These are phyloP conservation scores for Aspergillus fumigatiaffinis DNA, from an alignment of 2,329 filamentous ascomycete genomes.

Conservation along the genomic window DNA sequence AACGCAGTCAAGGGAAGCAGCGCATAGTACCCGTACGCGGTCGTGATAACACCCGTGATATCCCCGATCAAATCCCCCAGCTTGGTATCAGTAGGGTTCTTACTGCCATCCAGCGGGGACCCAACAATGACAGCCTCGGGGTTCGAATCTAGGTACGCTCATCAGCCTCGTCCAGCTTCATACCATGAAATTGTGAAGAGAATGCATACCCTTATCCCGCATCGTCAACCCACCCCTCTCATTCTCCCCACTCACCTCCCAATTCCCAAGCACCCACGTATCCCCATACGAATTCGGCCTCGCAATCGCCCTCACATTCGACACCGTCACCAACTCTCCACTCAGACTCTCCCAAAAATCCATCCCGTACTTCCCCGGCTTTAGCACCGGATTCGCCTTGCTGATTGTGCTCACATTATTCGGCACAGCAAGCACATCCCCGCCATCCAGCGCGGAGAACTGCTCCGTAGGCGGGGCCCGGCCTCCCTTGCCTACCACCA, in stretches of 20 bases:
- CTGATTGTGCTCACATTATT: slow-evolving; percentile 60
- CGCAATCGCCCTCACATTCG: slow-evolving; percentile 53
- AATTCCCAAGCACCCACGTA: slow-evolving; percentile 65
- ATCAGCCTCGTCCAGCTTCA: not conserved
- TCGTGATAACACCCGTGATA: slow-evolving; percentile 64
- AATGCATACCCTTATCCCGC: slow-evolving; percentile 47
- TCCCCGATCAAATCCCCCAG: slow-evolving; percentile 63
- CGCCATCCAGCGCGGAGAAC: slow-evolving; percentile 60
- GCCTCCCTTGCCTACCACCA: slow-evolving; percentile 59
- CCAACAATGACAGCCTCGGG: slow-evolving; percentile 66
- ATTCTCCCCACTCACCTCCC: slow-evolving; percentile 61
- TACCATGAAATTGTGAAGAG: not conserved
- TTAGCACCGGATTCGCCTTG: slow-evolving; percentile 55
- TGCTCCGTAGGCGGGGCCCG: slow-evolving; percentile 57
- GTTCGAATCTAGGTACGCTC: slow-evolving; percentile 53
- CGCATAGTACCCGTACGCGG: slow-evolving; percentile 65
- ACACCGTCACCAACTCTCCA: slow-evolving; percentile 64
- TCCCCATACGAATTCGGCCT: slow-evolving; percentile 64
- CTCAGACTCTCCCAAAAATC: slow-evolving; percentile 71
- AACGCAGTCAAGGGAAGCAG: slow-evolving; percentile 62
- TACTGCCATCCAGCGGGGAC: slow-evolving; percentile 60
- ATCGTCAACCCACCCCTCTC: slow-evolving; percentile 62
- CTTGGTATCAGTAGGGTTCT: slow-evolving; percentile 56
- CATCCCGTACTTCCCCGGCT: slow-evolving; percentile 60
- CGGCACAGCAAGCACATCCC: slow-evolving; percentile 62